Base-by-base conservation (phyloP, 805 yeast species). In the Debaryomyces prosopidis region DNA sequence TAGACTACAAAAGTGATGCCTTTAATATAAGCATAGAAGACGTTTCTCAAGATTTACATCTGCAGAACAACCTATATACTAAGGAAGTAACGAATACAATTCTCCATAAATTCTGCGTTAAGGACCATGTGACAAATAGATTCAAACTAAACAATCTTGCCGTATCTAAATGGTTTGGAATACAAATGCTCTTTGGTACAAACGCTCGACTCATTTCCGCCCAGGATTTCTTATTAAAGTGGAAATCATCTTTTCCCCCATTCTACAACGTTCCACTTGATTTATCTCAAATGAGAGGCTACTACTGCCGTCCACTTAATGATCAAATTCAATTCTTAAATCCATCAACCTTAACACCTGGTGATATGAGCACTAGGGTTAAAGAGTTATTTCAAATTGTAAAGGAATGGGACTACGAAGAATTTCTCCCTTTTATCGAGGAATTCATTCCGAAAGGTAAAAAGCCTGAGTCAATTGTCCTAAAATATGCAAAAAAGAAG, bases 91-190 rank as follows among this genome's bases (percentile, higher is more conserved):
- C 81, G 0, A 62, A 55, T 23, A 77, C 89, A 0, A 72, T 85
- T 0, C 51, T 83, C 38, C 60, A 69, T 37, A 77, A 73, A 54
- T 85, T 83, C 58, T 59, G 73, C 5, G 52, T 15, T 7, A 28
- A 43, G 3, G 36, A 48, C 1, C 53, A 50, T 0, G 47, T 45
- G 0, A 53, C 47, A 11, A 55, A 48, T 39, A 58, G 57, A 4
- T 75, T 68, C 53, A 49, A 52, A 16, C 52, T 87, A 9, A 73
- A 84, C 48, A 65, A 66, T 40, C 53, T 50, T 2, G 59, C 58
- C 31, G 72, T 85, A 2, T 73, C 84, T 1, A 58, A 57, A 39
- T 87, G 89, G 87, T 81, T 80, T 53, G 96, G 96, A 0, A 57
- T 78, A 2, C 69, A 75, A 42, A 67, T 82, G 0, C 66, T 88